Evolutionary conservation across 2,329 filamentous ascomycete genomes (phyloP).

Genomic region (Trichoderma sp.): DNA sequence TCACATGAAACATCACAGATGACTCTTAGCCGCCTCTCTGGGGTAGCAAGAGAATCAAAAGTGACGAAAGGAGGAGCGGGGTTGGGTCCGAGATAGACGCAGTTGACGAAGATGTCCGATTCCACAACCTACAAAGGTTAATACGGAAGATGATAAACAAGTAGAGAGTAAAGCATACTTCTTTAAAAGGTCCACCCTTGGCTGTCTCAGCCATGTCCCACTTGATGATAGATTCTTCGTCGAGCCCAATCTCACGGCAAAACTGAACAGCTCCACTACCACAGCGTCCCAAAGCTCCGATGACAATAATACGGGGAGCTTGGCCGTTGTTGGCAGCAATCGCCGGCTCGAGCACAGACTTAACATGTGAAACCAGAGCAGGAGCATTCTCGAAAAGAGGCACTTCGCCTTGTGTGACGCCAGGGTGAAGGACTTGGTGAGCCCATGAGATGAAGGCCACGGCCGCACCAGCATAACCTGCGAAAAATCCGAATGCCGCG

Average conservation of each 20-base stretch:
- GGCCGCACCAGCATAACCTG: neutral
- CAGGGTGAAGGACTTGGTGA: neutral
- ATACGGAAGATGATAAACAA: neutral
- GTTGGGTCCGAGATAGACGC: neutral
- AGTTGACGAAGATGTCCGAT: slow-evolving; percentile 3
- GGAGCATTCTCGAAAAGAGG: neutral
- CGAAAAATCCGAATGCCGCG: neutral
- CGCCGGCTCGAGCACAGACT: neutral
- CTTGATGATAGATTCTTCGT: neutral
- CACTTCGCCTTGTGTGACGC: neutral
- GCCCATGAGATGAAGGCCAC: neutral
- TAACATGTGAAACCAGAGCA: neutral
- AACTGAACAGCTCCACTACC: neutral
- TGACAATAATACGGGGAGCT: neutral
- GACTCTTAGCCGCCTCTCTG: neutral
- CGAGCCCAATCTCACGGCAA: neutral
- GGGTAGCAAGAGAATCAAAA: slow-evolving; percentile 1
- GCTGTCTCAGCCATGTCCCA: neutral
- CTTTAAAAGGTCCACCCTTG: neutral
- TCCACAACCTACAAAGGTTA: neutral
- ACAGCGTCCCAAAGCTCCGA: slow-evolving; percentile 10
- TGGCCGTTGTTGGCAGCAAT: slow-evolving; percentile 2
- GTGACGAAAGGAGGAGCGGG: neutral
- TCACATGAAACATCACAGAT: slow-evolving; percentile 38
- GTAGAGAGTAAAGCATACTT: neutral